Base-by-base conservation (phyloP, 2,329 filamentous ascomycete genomes). In the Celoporthe dispersa region DNA sequence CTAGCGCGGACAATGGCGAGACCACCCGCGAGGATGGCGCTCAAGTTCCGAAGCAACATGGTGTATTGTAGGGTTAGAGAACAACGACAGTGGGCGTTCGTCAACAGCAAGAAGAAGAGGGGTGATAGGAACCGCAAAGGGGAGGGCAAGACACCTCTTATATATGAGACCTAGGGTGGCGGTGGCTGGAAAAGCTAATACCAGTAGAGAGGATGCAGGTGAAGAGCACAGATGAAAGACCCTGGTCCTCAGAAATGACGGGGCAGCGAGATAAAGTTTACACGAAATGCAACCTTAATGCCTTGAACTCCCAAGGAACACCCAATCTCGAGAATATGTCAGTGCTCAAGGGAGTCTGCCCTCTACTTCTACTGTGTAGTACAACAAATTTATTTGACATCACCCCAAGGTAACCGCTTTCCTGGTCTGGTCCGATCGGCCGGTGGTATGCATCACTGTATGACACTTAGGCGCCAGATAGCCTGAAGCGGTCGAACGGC, bases 1-100 rank as follows among this genome's bases (percentile, higher is more conserved):
- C 55, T 59, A 4, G 63, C 68, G 19, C 44, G 55, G 9, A 28
- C 68, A 7, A 69, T 41, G 33, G 68, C 64, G 31, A 57, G 55
- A 35, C 68, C 63, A 53, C 68, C 68, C 7, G 41, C 57, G 16
- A 69, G 68, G 63, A 69, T 39, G 62, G 68, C 44, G 35, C 55
- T 59, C 14, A 69, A 35, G 33, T 69, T 64, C 22, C 55, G 37
- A 35, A 66, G 62, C 25, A 69, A 12, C 68, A 69, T 69, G 33
- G 9, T 2, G 63, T 48, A 11, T 48, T 3, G 19, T n/a, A 9
- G 19, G 22, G 44, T 8, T 8, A 48, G 22, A n/a, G 8, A 3
- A 22, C 9, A 8, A n/a, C 16, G 11, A 11, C 44, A 22, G 19
- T 48, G 7, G 22, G n/a, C 44, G n/a, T 8, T n/a, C 2, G 44